Conservation (phyloP, 2,329 filamentous ascomycete species). For the Penicillium sp. region DNA sequence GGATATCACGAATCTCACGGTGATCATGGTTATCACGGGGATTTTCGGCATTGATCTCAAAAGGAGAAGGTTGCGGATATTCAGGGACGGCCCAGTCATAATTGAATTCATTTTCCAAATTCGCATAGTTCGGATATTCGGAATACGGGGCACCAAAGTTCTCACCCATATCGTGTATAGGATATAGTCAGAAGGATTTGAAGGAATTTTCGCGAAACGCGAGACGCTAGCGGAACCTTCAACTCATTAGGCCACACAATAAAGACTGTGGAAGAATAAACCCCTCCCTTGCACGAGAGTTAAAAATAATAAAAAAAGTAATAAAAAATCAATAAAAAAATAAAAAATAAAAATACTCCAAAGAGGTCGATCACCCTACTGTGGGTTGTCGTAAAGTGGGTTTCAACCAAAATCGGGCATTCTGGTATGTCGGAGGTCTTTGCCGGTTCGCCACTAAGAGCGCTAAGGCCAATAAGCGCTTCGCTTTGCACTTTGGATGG, state of each 20-base stretch:
- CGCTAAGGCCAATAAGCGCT: neutral
- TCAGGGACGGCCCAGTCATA: constrained; percentile 18
- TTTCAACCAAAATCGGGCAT: constrained; percentile 3
- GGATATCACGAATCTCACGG: constrained; percentile 2
- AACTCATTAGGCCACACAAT: neutral
- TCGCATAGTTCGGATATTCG: constrained; percentile 8
- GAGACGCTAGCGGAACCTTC: neutral
- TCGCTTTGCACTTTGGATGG: neutral
- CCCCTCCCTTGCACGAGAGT: neutral
- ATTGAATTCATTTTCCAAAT: constrained; percentile 7
- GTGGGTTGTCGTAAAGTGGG: constrained; percentile 4
- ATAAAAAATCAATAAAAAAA: constrained; percentile 1
- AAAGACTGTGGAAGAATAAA: neutral
- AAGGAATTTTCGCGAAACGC: neutral
- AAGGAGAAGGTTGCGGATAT: constrained; percentile 15
- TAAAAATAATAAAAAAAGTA: neutral
- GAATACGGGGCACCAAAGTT: neutral
- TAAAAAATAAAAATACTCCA: neutral
- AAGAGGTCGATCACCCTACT: neutral
- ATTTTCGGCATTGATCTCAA: constrained; percentile 16
- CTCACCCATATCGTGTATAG: constrained; percentile 8
- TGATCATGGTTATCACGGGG: constrained; percentile 14
- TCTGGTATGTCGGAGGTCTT: constrained; percentile 24
- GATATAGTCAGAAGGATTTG: neutral
- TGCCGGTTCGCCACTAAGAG: constrained; percentile 19